These are phyloP conservation scores for Vachellia pachyceras DNA, from an alignment of 306 rosid genomes.

Conservation along the genomic window DNA sequence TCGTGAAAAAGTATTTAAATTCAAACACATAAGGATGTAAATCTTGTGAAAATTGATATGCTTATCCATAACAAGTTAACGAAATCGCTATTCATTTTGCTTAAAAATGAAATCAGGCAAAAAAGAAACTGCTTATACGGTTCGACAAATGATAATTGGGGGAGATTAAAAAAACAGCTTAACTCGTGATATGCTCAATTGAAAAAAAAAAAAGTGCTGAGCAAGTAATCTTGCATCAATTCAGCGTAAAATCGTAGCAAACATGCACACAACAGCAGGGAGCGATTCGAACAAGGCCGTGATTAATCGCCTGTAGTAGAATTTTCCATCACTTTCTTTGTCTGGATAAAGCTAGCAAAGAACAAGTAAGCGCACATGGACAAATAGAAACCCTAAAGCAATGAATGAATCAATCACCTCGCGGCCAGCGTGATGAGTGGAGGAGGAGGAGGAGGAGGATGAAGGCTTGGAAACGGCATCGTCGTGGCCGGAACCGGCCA, in stretches of 20 bases:
- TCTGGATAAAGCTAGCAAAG: constrained; percentile 1
- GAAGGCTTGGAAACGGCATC: constrained; percentile 70
- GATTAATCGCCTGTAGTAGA: neutral
- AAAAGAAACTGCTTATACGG: neutral
- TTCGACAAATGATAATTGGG: neutral
- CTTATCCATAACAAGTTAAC: neutral
- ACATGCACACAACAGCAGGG: neutral
- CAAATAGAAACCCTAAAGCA: constrained; percentile 40
- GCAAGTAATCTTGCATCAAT: constrained; percentile 1
- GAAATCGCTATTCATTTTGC: neutral
- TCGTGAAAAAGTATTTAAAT: neutral
- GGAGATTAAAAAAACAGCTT: no score
- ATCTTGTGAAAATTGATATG: constrained; percentile 7
- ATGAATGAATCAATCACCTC: constrained; percentile 54
- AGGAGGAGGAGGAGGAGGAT: constrained; percentile 44
- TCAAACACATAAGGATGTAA: constrained; percentile 12
- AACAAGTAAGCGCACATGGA: neutral
- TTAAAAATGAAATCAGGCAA: neutral
- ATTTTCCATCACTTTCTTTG: neutral
- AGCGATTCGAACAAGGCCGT: neutral
- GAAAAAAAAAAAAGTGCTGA: no score
- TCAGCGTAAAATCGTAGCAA: constrained; percentile 16
- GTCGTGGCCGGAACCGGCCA: constrained; percentile 55
- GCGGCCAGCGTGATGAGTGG: constrained; percentile 67
- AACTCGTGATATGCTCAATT: no score